A percentile compares a stretch with the other conserved stretches of the same genome.
These are phyloP conservation scores for Sphaerobolus stellatus DNA, from an alignment of 1,284 basidiomycete species.

Conservation along the genomic window DNA sequence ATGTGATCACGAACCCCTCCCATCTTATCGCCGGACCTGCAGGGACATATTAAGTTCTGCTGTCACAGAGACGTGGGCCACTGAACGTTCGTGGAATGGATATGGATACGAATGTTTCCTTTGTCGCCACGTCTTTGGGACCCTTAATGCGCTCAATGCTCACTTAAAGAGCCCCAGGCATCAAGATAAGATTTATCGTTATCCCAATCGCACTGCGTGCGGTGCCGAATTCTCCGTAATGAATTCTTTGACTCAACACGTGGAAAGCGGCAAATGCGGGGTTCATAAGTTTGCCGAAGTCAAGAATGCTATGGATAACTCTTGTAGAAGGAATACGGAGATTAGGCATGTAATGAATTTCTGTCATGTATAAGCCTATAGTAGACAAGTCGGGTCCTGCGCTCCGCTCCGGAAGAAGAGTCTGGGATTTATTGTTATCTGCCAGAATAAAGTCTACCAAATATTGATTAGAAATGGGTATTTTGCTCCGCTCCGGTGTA, in stretches of 20 bases:
- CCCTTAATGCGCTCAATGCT: slow-evolving; percentile 44
- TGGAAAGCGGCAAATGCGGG: slow-evolving; percentile 56
- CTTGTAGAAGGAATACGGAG: too few relatives aligned
- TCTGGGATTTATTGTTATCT: too few relatives aligned
- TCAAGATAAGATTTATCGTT: slow-evolving; percentile 43
- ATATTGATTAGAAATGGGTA: too few relatives aligned
- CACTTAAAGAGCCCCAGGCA: slow-evolving; percentile 52
- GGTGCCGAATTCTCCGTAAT: slow-evolving; percentile 40
- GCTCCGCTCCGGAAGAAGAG: too few relatives aligned
- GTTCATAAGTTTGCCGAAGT: slow-evolving; percentile 43
- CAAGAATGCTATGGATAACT: slow-evolving; percentile 20
- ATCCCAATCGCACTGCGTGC: slow-evolving; percentile 45
- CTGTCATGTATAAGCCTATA: too few relatives aligned
- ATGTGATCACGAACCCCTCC: slow-evolving; percentile 35
- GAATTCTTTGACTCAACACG: slow-evolving; percentile 51
- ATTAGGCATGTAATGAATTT: too few relatives aligned
- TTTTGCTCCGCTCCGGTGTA: too few relatives aligned
- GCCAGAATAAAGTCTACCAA: too few relatives aligned
- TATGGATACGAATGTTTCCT: slow-evolving; percentile 52
- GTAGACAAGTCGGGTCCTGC: too few relatives aligned
- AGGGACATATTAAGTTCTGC: slow-evolving; percentile 33
- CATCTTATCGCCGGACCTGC: slow-evolving; percentile 33
- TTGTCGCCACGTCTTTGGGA: slow-evolving; percentile 42
- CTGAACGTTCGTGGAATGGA: slow-evolving; percentile 46
- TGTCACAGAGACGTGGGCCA: slow-evolving; percentile 35